Conservation (phyloP, 2,329 filamentous ascomycete genomes). For the Pyrenophora graminea region DNA sequence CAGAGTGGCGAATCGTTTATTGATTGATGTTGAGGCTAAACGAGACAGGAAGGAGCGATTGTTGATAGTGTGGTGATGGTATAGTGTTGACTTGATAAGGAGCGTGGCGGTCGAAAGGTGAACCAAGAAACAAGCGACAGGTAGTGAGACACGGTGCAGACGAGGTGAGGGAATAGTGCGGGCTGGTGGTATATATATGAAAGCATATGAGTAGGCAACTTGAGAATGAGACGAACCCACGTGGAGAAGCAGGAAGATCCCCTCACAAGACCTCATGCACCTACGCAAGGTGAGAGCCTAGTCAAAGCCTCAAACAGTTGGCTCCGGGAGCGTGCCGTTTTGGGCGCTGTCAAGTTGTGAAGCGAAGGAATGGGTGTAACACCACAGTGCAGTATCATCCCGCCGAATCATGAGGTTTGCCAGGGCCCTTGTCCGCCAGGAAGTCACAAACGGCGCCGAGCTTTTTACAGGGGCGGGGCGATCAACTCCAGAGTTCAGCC, state of each 20-base stretch:
- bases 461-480: slow-evolving; percentile 23
- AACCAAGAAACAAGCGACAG: slow-evolving; percentile 7
- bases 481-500: slow-evolving; percentile 34
- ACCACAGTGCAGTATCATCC: slow-evolving; percentile 37
- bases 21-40: slow-evolving; percentile 30
- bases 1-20: slow-evolving; percentile 21
- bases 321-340: slow-evolving; percentile 46
- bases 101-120: slow-evolving; percentile 14
- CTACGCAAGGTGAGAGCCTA: slow-evolving; percentile 41
- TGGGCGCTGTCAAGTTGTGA: slow-evolving; percentile 46
- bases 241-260: slow-evolving; percentile 43
- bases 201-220: slow-evolving; percentile 35
- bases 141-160: slow-evolving; percentile 16
- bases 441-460: slow-evolving; percentile 37
- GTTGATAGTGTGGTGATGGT: not conserved
- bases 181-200: slow-evolving; percentile 35
- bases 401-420: slow-evolving; percentile 33
- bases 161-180: slow-evolving; percentile 25
- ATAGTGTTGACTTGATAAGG: slow-evolving; percentile 17
- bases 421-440: slow-evolving; percentile 33
- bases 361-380: slow-evolving; percentile 44
- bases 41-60: slow-evolving; percentile 29
- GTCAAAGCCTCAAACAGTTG: slow-evolving; percentile 47
- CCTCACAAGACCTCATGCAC: slow-evolving; percentile 42
- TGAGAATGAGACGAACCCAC: slow-evolving; percentile 40